Evolutionary conservation across 306 rosid species (phyloP), one percentile per base, ranked within the genome.

Genomic region (Purshia tridentata): DNA sequence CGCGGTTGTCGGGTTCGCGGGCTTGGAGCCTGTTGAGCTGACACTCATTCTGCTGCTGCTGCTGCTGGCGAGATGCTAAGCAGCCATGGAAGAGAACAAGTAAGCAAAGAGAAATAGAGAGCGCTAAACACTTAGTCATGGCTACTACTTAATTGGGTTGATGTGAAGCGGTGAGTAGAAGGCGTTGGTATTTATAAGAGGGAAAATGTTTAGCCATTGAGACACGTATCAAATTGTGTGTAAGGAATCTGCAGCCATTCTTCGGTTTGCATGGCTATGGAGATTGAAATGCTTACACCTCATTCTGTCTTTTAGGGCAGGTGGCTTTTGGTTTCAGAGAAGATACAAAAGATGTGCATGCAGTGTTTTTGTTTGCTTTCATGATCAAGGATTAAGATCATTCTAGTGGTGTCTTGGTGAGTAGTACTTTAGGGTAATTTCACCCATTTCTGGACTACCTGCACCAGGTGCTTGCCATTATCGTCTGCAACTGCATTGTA

Each of bases 71-170:
- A 54, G 35, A 2, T 29, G 81, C 85, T 1, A 86, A 61, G 73
- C 85, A 62, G 66, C 80, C 63, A 69, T 87, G 48, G 83, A 80
- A 74, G 37, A 86, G 76, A n/a, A 77, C 12, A 18, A 86, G 41
- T 60, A 79, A 19, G 78, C 79, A 84, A 8, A 83, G 70, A 29
- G 35, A 29, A 1, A 29, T 2, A 57, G 84, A 79, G 51, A 88
- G 73, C 18, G 76, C 37, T 7, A 58, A 6, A 67, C 78, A 69
- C 78, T 83, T 89, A 47, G 85, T 83, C 96, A 89, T 89, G 4
- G 18, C 35, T 29, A 29, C 35, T 29, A 29, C 35, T 18, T 29
- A 2, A 29, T 0, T 29, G 35, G 35, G 2, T 29, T 29, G 35
- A 29, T 50, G 76, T 79, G 64, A 19, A 20, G 72, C 22, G 45